Conservation (phyloP, 352 stramenopile species). For the Globisporangium sylvaticum region DNA sequence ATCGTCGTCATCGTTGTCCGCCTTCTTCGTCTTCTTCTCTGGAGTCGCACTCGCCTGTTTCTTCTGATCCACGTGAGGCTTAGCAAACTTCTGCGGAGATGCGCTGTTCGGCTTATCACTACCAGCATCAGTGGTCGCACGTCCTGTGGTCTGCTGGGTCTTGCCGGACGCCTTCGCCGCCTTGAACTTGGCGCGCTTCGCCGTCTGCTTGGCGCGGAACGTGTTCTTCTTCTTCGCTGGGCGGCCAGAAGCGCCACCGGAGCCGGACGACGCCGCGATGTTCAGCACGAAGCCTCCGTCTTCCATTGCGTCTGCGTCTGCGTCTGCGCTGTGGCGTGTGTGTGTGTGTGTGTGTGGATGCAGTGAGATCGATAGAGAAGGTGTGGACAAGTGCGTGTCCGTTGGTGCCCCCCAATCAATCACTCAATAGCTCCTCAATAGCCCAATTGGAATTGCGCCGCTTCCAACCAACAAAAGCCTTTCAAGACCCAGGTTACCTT, state of each 20-base stretch:
- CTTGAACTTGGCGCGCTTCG: conserved; percentile 27
- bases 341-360: neutral
- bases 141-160: conserved; percentile 10
- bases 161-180: conserved; percentile 19
- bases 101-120: conserved; percentile 2
- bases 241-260: conserved; percentile 20
- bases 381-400: neutral
- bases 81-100: conserved; percentile 1
- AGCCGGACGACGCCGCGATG: conserved; percentile 48
- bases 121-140: neutral
- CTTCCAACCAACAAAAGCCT: conserved; percentile 2
- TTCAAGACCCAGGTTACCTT: neutral
- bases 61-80: conserved; percentile 4
- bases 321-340: neutral
- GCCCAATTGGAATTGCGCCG: neutral
- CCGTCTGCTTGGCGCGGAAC: conserved; percentile 75
- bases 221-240: conserved; percentile 67
- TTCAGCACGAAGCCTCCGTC: conserved; percentile 73
- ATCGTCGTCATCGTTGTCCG: neutral
- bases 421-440: neutral
- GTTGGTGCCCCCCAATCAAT: neutral
- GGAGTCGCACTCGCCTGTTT: neutral
- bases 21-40: conserved; percentile 14
- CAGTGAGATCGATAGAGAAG: neutral
- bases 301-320: conserved; percentile 26